Evolutionary conservation across 139 green algal genomes (phyloP), one percentile per base, ranked within the genome.

Genomic region (Monoraphidium neglectum): DNA sequence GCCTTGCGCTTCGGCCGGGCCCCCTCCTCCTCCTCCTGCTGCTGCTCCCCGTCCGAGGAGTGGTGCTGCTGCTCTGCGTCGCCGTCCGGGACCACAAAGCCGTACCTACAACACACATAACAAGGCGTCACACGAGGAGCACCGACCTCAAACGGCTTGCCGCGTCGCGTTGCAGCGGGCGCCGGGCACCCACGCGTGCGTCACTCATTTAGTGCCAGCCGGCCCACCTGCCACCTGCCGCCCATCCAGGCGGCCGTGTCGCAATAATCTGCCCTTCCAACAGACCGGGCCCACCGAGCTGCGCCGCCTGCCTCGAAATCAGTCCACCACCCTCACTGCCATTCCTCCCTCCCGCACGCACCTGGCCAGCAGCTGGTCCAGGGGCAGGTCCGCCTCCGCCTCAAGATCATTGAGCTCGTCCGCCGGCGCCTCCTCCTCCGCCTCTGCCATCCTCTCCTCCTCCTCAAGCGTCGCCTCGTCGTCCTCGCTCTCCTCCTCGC

Each of bases 311-410:
- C n/a, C n/a, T n/a, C n/a, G n/a, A n/a, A n/a, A n/a, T n/a, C n/a
- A n/a, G n/a, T n/a, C n/a, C n/a, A n/a, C n/a, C n/a, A n/a, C n/a
- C n/a, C n/a, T n/a, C n/a, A n/a, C n/a, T n/a, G n/a, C n/a, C n/a
- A n/a, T n/a, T n/a, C n/a, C n/a, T n/a, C n/a, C n/a, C n/a, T n/a
- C n/a, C n/a, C n/a, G n/a, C n/a, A n/a, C 59, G 72, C 93, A 97
- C 30, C 51, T 54, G 0, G 84, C 84, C 75, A 98, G 80, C 74
- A 98, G 76, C 86, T 95, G 69, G 73, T 98, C 95, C 5, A 98
- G 63, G 2, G 95, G 87, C 78, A 98, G 70, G 33, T 98, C 89
- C 0, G 84, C 86, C 66, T 98, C 95, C 12, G 82, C 83, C 33
- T 85, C 86, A 70, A 98, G 82, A 0, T 68, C 94, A 46, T 83